Base-by-base conservation (phyloP, 768 basidiomycete species). In the Pleurotus tuber-regium region DNA sequence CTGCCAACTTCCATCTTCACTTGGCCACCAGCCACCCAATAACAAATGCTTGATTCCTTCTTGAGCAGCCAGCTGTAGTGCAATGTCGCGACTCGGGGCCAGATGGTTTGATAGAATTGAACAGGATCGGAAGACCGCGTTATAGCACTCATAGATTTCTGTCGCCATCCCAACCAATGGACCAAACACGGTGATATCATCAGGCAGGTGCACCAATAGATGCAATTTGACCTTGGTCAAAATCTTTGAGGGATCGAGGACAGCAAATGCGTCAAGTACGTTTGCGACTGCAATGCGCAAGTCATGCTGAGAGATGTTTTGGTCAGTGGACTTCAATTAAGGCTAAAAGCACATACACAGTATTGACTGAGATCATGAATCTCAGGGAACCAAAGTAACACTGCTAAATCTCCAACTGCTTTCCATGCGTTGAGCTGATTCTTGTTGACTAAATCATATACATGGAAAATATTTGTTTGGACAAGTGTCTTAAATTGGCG, bases 61-160 rank as follows among this genome's bases (percentile, higher is more conserved):
- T 23, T 64, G 61, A 1, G 58, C 48, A 0, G 67, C 59, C 4
- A 75, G 60, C 10, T 68, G 54, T 4, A 53, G 29, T 0, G 73
- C 73, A 42, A 76, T 71, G 46, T 72, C 68, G 1, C 69, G 68
- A 35, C 76, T 75, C 8, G 75, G 74, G 0, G 74, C 69, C 12
- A 65, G 67, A 26, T 73, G 75, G 47, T 78, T 78, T 8, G 66
- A 69, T 21, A 67, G 57, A 23, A 77, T 61, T 2, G 69, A 74
- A 39, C 71, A 73, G 12, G 61, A 53, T 1, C 71, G 61, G 43
- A 77, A 76, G 6, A 78, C 59, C 4, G 66, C 66, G 57, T 78
- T 77, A 54, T 64, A 78, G 42, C 62, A 65, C 53, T 77, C 75
- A 54, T 66, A 74, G 0, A 51, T 48, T 31, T 74, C 70, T 0